A percentile compares a stretch with the other conserved stretches of the same genome.
phyloP scores from a whole-genome alignment of 208 protist genomes.

The Crithidia sp. region DNA sequence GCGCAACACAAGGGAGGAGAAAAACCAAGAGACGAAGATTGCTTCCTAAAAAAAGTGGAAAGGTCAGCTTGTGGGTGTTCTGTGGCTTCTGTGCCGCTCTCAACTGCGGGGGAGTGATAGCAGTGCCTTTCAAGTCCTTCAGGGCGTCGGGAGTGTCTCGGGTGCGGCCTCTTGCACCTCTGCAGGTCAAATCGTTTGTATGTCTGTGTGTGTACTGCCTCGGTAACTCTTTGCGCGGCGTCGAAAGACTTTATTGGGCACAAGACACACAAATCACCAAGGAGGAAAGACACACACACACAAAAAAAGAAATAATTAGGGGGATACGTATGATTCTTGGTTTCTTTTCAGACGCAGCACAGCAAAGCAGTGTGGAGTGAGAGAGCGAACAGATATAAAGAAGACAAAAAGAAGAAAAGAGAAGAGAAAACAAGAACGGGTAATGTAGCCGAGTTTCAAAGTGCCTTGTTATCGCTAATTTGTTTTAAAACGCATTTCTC shows the following conservation, averaged over 20 bases:
- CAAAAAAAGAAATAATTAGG: constrained; percentile 20
- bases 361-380: constrained; percentile 11
- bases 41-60: too few species aligned
- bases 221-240: too few species aligned
- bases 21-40: too few species aligned
- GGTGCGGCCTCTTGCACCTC: too few species aligned
- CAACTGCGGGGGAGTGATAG: background rate
- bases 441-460: background rate
- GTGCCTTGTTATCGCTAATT: too few species aligned
- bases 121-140: background rate
- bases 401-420: constrained; percentile 8
- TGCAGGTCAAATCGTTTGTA: too few species aligned
- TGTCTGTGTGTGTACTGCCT: too few species aligned
- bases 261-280: background rate
- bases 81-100: background rate
- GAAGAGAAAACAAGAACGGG: background rate
- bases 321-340: background rate
- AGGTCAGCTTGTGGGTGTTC: too few species aligned
- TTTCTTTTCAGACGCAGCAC: too few species aligned
- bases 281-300: constrained; percentile 14
- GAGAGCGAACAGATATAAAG: constrained; percentile 1
- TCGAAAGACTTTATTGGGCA: background rate
- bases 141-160: too few species aligned
- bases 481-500: too few species aligned
- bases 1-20: too few species aligned